A percentile compares a stretch with the other conserved stretches of the same genome.
Conservation (phyloP, 163 green algal species). For the Scenedesmus sp. region DNA sequence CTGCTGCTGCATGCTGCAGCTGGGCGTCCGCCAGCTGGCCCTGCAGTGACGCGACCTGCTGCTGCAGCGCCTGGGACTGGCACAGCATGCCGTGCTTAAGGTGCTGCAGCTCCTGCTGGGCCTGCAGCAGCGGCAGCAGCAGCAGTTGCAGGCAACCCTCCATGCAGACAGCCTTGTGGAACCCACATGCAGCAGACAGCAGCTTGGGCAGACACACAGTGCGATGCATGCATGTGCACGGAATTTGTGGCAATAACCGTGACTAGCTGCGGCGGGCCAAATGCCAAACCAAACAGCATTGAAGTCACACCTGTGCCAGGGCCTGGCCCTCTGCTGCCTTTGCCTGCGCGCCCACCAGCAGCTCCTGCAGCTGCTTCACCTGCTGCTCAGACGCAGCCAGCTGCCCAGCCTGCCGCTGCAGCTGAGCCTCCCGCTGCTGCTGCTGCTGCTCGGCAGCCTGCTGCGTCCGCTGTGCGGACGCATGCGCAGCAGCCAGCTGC, state of each 20-base stretch:
- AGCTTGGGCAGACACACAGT: neutral
- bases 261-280: neutral
- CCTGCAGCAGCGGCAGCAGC: neutral
- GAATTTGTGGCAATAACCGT: neutral
- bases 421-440: constrained; percentile 15
- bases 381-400: constrained; percentile 28
- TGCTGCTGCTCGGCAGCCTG: neutral
- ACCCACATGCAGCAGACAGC: neutral
- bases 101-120: constrained; percentile 36
- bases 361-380: constrained; percentile 33
- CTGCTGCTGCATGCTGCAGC: neutral
- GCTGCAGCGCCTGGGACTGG: constrained; percentile 26
- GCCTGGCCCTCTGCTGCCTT: constrained; percentile 6
- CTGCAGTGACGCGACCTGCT: constrained; percentile 17
- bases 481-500: neutral
- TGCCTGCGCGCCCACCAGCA: constrained; percentile 15
- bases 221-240: neutral
- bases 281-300: neutral
- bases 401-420: constrained; percentile 17
- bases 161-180: neutral
- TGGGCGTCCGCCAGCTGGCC: constrained; percentile 6
- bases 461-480: neutral
- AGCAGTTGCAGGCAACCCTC: neutral
- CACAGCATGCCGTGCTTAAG: constrained; percentile 23
- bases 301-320: neutral